Percentiles rank a stretch among this genome's conserved stretches.
Conservation (phyloP, 352 stramenopile species). For the Chrysophaeum taylorii region DNA sequence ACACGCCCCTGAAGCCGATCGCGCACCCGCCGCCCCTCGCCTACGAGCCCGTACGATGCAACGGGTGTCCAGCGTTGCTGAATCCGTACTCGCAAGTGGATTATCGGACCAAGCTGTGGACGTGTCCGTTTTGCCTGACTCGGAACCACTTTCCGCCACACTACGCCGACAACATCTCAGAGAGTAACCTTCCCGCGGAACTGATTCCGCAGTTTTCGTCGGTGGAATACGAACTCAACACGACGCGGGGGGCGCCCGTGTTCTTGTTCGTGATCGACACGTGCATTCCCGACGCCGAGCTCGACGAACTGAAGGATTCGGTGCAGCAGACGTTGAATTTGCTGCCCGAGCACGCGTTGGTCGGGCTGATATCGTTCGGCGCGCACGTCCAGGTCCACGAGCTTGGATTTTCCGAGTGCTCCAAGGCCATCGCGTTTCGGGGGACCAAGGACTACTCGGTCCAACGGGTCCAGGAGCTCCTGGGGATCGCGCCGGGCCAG, state of each 20-base stretch:
- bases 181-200: slow-evolving; percentile 95
- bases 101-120: slow-evolving; percentile 97
- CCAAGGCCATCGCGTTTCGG: slow-evolving; percentile 95
- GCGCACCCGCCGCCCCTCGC: slow-evolving; percentile 46
- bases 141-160: slow-evolving; percentile 97
- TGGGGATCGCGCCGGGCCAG: slow-evolving; percentile 62
- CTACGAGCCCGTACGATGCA: slow-evolving; percentile 98
- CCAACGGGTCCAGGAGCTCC: slow-evolving; percentile 86
- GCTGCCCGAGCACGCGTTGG: slow-evolving; percentile 86
- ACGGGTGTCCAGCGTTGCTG: slow-evolving; percentile 87
- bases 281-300: slow-evolving; percentile 86
- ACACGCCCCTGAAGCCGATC: slow-evolving; percentile 94
- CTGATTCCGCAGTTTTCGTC: slow-evolving; percentile 98
- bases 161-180: slow-evolving; percentile 85
- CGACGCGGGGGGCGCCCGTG: slow-evolving; percentile 73
- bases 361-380: slow-evolving; percentile 97
- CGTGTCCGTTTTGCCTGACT: slow-evolving; percentile 95
- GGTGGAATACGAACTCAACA: slow-evolving; percentile 95
- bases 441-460: slow-evolving; percentile 94
- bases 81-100: slow-evolving; percentile 98
- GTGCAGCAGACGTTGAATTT: slow-evolving; percentile 94
- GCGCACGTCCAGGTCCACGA: slow-evolving; percentile 99
- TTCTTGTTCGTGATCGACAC: slow-evolving; percentile 98
- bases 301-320: slow-evolving; percentile 94
- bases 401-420: slow-evolving; percentile 82